A percentile compares a stretch with the other conserved stretches of the same genome.
Evolutionary conservation across 2,329 filamentous ascomycete genomes (phyloP).

Genomic region (Xylariaceae sp.): DNA sequence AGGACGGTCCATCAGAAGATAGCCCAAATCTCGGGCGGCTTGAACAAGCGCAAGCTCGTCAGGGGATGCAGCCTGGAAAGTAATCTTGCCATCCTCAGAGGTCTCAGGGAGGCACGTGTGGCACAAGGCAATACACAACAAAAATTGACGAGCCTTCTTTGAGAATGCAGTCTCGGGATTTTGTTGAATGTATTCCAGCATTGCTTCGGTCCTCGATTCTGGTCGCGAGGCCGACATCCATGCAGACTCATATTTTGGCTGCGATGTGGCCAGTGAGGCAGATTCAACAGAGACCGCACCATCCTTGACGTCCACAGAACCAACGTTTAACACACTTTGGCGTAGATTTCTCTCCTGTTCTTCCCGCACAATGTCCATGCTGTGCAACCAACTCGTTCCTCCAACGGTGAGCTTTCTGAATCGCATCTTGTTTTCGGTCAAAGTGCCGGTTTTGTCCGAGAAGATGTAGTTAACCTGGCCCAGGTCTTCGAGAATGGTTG

Average conservation of each 20-base stretch:
- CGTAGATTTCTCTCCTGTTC: not conserved
- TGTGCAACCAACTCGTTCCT: slow-evolving; percentile 87
- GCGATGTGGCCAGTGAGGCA: slow-evolving; percentile 45
- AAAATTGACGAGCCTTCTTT: slow-evolving; percentile 78
- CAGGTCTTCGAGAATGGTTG: slow-evolving; percentile 92
- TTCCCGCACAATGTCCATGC: slow-evolving; percentile 63
- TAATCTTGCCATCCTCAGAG: slow-evolving; percentile 70
- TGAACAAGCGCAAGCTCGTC: slow-evolving; percentile 86
- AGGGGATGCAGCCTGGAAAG: slow-evolving; percentile 87
- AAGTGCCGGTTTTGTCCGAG: slow-evolving; percentile 91
- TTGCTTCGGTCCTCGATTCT: slow-evolving; percentile 70
- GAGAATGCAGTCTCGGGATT: slow-evolving; percentile 80
- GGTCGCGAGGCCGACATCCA: slow-evolving; percentile 48
- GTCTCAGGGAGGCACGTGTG: slow-evolving; percentile 92
- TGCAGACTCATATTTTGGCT: slow-evolving; percentile 38
- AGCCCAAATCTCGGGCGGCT: slow-evolving; percentile 86
- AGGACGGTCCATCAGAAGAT: slow-evolving; percentile 75
- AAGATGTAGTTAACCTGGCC: slow-evolving; percentile 91
- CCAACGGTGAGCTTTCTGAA: slow-evolving; percentile 91
- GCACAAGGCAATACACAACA: slow-evolving; percentile 84
- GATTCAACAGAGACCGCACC: slow-evolving; percentile 39
- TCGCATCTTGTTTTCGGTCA: slow-evolving; percentile 95
- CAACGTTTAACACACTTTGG: not conserved
- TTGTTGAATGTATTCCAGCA: slow-evolving; percentile 77
- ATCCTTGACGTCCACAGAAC: slow-evolving; percentile 5